Evolutionary conservation across 495 filamentous ascomycete species (phyloP), one percentile per base, ranked within the genome.

Genomic region (Penicillium diatomitis): DNA sequence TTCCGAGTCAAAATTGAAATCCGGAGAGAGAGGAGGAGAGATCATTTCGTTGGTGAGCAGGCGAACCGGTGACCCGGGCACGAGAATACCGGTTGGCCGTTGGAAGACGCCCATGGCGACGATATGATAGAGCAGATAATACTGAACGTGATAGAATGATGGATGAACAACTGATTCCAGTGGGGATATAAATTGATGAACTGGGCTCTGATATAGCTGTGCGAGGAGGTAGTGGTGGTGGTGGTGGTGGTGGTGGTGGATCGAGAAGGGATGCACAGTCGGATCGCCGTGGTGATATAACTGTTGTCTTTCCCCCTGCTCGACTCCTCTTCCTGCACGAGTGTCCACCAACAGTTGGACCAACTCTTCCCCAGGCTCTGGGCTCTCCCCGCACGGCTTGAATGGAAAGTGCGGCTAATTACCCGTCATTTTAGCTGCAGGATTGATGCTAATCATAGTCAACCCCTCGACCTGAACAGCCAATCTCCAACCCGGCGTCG

Each of bases 1-100:
- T 39, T 71, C 71, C 6, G 71, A 57, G 49, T 74, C 69, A 33
- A 69, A 68, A 44, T 61, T 68, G 54, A 74, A 70, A 43, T 64
- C 60, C 0, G 71, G 63, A 10, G 69, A 68, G n/a, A 72, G 64
- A 7, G 71, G 69, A 20, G 65, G 61, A 4, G 71, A 71, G 52
- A 74, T 71, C 64, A 71, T 72, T 8, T 71, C 67, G 48, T 57
- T 58, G 33, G 66, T 71, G 44, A 72, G 59, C 38, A 56, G 67
- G 38, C 63, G 61, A 31, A 57, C 57, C 8, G 67, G 64, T 11
- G 66, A 70, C 40, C 37, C 63, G 11, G 68, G 65, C 48, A 70
- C 63, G 50, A 70, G 69, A 46, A 72, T 58, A 59, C 65, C 68
- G 36, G 59, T 55, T 38, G 70, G 68, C 42, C 69, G 69, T 53